Percentiles rank a stretch among this genome's conserved stretches.
Conservation (phyloP, 176 grass and related monocot species). For the Stipa capillata region DNA sequence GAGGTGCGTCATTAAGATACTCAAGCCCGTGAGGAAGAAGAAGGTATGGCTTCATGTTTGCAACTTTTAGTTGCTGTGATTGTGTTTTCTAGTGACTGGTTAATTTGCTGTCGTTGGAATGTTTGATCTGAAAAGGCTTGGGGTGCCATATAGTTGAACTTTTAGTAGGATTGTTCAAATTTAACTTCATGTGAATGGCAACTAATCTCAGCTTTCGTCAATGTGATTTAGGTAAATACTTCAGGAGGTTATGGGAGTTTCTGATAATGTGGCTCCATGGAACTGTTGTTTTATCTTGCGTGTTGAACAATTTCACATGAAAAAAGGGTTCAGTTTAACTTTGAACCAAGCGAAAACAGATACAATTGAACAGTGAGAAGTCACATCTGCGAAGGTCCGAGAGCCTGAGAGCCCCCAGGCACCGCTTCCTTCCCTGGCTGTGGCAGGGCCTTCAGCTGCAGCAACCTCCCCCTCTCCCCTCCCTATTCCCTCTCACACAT, state of each 20-base stretch:
- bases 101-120: background rate
- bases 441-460: background rate
- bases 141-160: background rate
- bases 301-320: background rate
- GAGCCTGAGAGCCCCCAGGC: background rate
- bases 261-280: background rate
- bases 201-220: background rate
- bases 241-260: background rate
- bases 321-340: background rate
- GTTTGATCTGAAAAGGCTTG: background rate
- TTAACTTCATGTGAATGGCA: background rate
- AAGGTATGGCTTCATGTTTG: slow-evolving; percentile 31
- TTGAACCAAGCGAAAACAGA: background rate
- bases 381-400: background rate
- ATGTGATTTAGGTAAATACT: background rate
- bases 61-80: background rate
- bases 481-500: background rate
- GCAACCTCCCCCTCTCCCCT: background rate
- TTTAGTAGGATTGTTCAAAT: background rate
- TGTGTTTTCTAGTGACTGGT: background rate
- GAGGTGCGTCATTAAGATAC: slow-evolving; percentile 87
- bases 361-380: background rate
- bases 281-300: background rate
- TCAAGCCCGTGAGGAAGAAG: slow-evolving; percentile 98
- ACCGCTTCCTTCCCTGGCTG: background rate